Conservation (phyloP, 164 flowering plant genomes). For the Dillenia suffruticosa region DNA sequence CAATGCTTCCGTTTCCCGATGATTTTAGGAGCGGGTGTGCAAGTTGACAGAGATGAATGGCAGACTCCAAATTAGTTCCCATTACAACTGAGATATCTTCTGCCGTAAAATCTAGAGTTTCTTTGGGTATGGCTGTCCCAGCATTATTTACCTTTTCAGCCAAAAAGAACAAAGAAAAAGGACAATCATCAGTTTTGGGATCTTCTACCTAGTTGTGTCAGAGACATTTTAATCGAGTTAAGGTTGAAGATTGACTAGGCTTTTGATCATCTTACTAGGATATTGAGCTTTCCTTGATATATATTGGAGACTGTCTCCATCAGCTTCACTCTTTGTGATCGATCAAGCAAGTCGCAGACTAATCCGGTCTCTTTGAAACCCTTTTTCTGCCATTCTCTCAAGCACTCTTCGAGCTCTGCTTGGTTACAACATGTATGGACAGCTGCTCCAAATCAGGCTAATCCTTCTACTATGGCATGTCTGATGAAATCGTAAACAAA, state of each 20-base stretch:
- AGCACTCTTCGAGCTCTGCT: constrained; percentile 23
- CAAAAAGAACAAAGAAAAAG: too few relatives aligned
- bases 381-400: constrained; percentile 38
- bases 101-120: constrained; percentile 6
- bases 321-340: constrained; percentile 32
- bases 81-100: constrained; percentile 20
- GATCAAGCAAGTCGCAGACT: constrained; percentile 36
- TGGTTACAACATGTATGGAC: constrained; percentile 47
- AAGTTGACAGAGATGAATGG: constrained; percentile 40
- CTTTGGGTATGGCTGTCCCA: constrained; percentile 15
- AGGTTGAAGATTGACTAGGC: too few relatives aligned
- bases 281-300: constrained; percentile 52
- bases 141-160: constrained; percentile 31
- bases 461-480: constrained; percentile 51
- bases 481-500: constrained; percentile 11
- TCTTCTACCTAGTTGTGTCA: too few relatives aligned
- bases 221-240: neutral
- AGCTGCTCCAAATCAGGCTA: constrained; percentile 42
- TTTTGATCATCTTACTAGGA: constrained; percentile 33
- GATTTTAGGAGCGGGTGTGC: constrained; percentile 42
- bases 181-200: too few relatives aligned
- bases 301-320: constrained; percentile 35
- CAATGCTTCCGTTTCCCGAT: constrained; percentile 34
- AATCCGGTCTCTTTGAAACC: constrained; percentile 48
- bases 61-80: constrained; percentile 31